Percentiles rank a stretch among this genome's conserved stretches.
phyloP scores from a whole-genome alignment of 2,329 filamentous ascomycete species.

The Cytospora chrysosperma region DNA sequence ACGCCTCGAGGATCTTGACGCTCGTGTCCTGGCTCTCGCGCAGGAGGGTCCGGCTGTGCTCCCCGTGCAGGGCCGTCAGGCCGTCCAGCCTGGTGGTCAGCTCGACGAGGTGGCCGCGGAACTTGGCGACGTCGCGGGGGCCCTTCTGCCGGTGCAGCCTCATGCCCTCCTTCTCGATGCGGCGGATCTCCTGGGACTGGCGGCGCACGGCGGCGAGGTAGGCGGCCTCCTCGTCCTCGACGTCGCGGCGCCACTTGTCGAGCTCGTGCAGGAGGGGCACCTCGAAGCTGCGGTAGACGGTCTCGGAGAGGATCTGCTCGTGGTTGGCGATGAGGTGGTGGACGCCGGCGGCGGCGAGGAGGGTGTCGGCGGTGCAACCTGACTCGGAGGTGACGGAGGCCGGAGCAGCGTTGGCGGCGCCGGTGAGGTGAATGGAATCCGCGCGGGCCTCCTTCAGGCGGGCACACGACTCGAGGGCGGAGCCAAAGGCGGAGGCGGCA shows the following conservation, averaged over 20 bases:
- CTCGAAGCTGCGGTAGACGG: conserved; percentile 66
- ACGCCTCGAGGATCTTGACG: conserved; percentile 60
- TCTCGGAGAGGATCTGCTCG: conserved; percentile 68
- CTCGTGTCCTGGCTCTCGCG: conserved; percentile 66
- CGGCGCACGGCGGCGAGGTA: conserved; percentile 56
- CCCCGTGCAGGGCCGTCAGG: conserved; percentile 58
- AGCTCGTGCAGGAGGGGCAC: conserved; percentile 68
- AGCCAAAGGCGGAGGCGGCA: conserved; percentile 62
- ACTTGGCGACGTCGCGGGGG: conserved; percentile 59
- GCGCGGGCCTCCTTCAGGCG: conserved; percentile 65
- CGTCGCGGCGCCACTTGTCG: conserved; percentile 61
- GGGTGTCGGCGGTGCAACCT: conserved; percentile 61
- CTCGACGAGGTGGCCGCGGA: conserved; percentile 62
- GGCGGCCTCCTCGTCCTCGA: conserved; percentile 63
- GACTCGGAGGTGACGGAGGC: conserved; percentile 46
- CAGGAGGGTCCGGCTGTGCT: conserved; percentile 59
- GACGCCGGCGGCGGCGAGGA: conserved; percentile 62
- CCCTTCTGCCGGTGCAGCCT: conserved; percentile 59
- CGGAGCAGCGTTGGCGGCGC: conserved; percentile 11
- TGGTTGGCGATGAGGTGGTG: conserved; percentile 69
- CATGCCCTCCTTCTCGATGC: conserved; percentile 63
- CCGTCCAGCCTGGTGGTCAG: conserved; percentile 63
- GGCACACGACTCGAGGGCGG: conserved; percentile 66
- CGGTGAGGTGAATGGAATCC: conserved; percentile 48
- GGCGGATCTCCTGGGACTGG: conserved; percentile 60